Base-by-base conservation (phyloP, 192 early-diverging fungal species). In the Helicostylum pulchrum region DNA sequence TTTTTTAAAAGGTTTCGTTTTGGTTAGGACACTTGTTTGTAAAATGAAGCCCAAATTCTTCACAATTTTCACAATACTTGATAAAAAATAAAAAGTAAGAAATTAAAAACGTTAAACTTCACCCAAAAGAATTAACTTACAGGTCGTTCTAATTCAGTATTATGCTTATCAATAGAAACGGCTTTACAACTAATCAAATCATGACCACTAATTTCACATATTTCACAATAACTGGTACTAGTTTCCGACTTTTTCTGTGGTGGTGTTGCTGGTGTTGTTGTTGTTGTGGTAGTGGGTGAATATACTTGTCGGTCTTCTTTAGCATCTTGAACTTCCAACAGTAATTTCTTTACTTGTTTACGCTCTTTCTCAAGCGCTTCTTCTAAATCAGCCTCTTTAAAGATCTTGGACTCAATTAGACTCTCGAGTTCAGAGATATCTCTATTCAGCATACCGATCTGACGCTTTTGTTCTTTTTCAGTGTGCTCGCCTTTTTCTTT, bases 1-100 rank as follows among this genome's bases (percentile, higher is more conserved):
- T n/a, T n/a, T 30, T 14, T 62, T 80, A 88, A 68, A 87, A 88
- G 48, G 84, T 85, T 62, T 87, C 87, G 50, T 88, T 83, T 66
- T 79, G 80, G 65, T 88, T 84, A 12, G 88, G 90, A 62, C 88
- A 92, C 45, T 87, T 79, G 32, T 85, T 79, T 0, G 88, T 92
- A 68, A 83, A 82, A 53, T 92, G 88, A n/a, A 72, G 74, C 9
- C 73, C 83, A 77, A 83, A 83, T 45, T 79, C 80, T 62, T 92
- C 90, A 72, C 90, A 92, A 71, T 90, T 88, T 43, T 90, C 88
- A 64, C 90, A 92, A 65, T 87, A 92, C 71, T n/a, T 85, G 70
- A 57, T 6, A 12, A 53, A 36, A 71, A 66, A 73, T 48, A 56
- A 66, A 12, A 59, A 66, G 48, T 65, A 45, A 53, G 53, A 17